Evolutionary conservation across 768 basidiomycete genomes (phyloP).

Genomic region (Hemileccinum rubropunctum): DNA sequence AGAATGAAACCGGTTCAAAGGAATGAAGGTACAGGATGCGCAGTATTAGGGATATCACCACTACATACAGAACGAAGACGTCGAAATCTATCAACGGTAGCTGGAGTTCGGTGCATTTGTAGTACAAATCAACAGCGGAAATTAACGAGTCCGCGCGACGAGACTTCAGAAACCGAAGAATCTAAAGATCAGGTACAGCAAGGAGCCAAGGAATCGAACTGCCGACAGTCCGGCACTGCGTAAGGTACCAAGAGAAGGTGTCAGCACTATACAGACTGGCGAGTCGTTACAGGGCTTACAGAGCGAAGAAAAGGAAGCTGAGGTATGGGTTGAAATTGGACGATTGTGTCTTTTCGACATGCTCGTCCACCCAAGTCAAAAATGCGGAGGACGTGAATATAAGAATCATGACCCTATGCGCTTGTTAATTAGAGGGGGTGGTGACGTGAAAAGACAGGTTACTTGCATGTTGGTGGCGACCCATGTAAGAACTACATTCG

Average conservation of each 20-base stretch:
- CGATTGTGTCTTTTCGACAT: conserved; percentile 48
- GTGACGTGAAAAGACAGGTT: background rate
- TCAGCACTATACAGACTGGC: conserved; percentile 2
- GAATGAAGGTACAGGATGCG: conserved; percentile 14
- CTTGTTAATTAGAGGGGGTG: background rate
- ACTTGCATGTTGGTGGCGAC: conserved; percentile 81
- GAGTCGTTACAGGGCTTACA: conserved; percentile 34
- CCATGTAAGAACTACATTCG: conserved; percentile 82
- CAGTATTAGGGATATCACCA: conserved; percentile 7
- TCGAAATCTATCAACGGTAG: background rate
- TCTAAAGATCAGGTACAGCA: conserved; percentile 75
- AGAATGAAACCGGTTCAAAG: background rate
- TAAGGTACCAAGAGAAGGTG: background rate
- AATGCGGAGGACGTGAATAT: conserved; percentile 78
- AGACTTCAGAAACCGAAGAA: conserved; percentile 55
- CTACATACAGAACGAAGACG: conserved; percentile 2
- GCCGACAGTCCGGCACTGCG: conserved; percentile 74
- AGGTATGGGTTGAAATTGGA: conserved; percentile 87
- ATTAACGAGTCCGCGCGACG: background rate
- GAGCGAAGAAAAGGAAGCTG: conserved; percentile 71
- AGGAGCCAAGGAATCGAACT: conserved; percentile 76
- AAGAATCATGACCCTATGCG: conserved; percentile 59
- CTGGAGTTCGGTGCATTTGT: background rate
- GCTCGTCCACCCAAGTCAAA: conserved; percentile 62
- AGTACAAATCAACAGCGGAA: conserved; percentile 6